Base-by-base conservation (phyloP, 495 filamentous ascomycete species). In the Penicillium pulvis region DNA sequence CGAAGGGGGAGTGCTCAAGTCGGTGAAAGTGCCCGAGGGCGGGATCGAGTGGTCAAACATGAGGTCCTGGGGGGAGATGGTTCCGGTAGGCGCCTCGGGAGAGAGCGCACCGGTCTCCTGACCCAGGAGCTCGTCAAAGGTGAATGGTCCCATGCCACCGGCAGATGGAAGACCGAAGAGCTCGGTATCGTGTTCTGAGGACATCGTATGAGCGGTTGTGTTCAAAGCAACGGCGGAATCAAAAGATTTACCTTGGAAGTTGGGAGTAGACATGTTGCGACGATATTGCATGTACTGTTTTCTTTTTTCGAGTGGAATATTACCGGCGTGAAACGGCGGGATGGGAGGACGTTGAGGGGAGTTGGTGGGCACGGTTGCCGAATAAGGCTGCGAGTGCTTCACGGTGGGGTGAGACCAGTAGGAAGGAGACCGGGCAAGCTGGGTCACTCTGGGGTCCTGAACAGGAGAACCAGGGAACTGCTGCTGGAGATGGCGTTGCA, bases 11-110 rank as follows among this genome's bases (percentile, higher is more conserved):
- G 93, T 95, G 54, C 92, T 94, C 63, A 97, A 64, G 57, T 92
- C 87, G 7, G 92, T 95, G 68, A 92, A 89, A 14, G 91, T 85
- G 42, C 87, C 79, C 0, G 93, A 96, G 53, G 91, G 90, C 41
- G 92, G 91, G 30, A 91, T 86, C 54, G 92, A 94, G 17, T 81
- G 77, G 58, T 91, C 88, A 59, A 89, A 73, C 68, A 92, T 81
- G 44, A 97, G 75, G 63, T 97, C 92, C 70, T 88, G 86, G 14
- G 93, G 93, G 54, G 93, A 98, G 48, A 98, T 82, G 19, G 93
- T 96, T 62, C 79, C 84, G 66, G 67, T 45, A 9, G 71, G 71
- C 51, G 59, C 66, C 41, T 47, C 55, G 12, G 67, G 58, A 8
- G 58, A 57, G 51, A 60, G 58, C 4, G 39, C 55, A n/a, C 28